Base-by-base conservation (phyloP, 345 rosid genomes). In the Pseudoturritis turrita region DNA sequence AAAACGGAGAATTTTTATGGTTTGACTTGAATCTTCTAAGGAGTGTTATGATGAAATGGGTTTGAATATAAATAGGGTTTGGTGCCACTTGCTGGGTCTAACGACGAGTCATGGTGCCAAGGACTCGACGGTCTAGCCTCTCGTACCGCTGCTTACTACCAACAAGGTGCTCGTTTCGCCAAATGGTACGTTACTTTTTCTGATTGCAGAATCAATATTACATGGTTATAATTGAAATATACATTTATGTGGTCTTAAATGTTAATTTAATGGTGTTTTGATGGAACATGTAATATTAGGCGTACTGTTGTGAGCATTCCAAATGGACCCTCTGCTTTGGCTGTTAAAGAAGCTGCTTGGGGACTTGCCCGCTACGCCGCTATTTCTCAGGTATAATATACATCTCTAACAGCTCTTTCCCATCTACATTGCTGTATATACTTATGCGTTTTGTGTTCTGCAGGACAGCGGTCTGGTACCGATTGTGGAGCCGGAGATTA, bases 271-370 rank as follows among this genome's bases (percentile, higher is more conserved):
- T 29, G 13, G 45, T 53, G 70, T n/a, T 72, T 49, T 62, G 18
- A 25, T 1, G 29, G 52, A 39, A 58, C 12, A 19, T 73, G 37
- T 35, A 36, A 23, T 19, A 26, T 53, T 79, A 93, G 97, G 98
- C 96, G 98, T 75, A 89, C 97, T 0, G 95, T 94, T 56, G 95
- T 90, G 82, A 94, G 98, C 87, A 94, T 94, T 73, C 98, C 98
- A 60, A 90, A 94, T 22, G 98, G 98, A 35, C 96, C 97, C 59
- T 86, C 96, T 71, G 92, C 95, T 67, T 67, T 94, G 75, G 98
- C 96, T 3, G 96, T 91, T 64, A 88, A 88, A 77, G 98, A 94
- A 88, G 97, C 98, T 1, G 96, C 97, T 70, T 91, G 98, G 97
- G 97, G 98, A 57, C 96, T 94, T 49, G 97, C 97, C 10, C 95